Evolutionary conservation across 306 rosid species (phyloP).

Genomic region (Hippophae gyantsensis): DNA sequence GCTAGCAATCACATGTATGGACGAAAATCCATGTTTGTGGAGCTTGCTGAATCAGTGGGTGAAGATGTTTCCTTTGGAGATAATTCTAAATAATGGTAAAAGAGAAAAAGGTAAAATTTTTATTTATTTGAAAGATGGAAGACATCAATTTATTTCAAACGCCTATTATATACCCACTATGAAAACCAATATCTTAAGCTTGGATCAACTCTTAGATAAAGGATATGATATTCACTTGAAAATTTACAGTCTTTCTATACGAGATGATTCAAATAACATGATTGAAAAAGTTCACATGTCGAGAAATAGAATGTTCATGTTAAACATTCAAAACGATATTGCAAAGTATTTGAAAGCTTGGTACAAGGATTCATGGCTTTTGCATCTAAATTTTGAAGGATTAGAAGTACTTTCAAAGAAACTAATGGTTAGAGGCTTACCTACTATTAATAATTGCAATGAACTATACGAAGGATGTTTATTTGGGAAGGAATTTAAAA

Average conservation of each 20-base stretch:
- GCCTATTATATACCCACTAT: not conserved
- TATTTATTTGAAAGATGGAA: not conserved
- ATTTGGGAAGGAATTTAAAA: not conserved
- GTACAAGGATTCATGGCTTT: too few species aligned
- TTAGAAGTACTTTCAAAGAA: not conserved
- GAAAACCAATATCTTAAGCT: not conserved
- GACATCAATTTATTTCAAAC: not conserved
- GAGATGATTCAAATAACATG: not conserved
- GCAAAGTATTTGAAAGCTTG: too few species aligned
- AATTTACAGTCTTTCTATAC: not conserved
- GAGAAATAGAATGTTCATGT: not conserved
- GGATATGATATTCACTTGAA: not conserved
- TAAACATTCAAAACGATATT: too few species aligned
- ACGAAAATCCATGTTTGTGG: not conserved
- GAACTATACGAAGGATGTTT: not conserved
- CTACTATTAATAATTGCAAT: not conserved
- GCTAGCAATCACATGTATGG: not conserved
- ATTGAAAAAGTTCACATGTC: not conserved
- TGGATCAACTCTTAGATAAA: not conserved
- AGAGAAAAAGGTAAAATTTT: not conserved
- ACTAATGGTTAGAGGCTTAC: not conserved
- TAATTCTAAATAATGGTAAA: not conserved
- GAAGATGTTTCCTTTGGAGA: slow-evolving; percentile 1
- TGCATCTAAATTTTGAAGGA: too few species aligned
- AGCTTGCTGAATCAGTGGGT: not conserved